These are phyloP conservation scores for Eucommia ulmoides DNA, from an alignment of 257 asterid genomes.

Conservation along the genomic window DNA sequence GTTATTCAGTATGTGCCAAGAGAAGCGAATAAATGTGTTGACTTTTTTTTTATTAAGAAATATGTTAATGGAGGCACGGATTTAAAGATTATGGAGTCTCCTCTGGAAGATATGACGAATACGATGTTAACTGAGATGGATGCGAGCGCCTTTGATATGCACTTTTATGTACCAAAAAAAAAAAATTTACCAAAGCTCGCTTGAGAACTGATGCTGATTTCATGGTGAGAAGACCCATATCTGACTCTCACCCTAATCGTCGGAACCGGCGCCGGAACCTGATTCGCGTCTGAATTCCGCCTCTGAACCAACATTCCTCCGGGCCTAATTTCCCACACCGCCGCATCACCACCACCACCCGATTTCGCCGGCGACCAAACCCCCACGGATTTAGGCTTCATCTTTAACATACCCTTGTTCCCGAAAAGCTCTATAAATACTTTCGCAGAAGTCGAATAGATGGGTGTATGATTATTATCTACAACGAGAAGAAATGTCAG, in stretches of 20 bases:
- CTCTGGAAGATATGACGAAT: too few relatives aligned
- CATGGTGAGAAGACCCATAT: constrained; percentile 50
- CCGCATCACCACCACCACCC: constrained; percentile 18
- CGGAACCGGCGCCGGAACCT: constrained; percentile 25
- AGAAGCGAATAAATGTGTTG: too few relatives aligned
- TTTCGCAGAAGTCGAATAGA: constrained; percentile 3
- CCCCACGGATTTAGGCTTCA: constrained; percentile 41
- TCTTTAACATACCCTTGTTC: constrained; percentile 38
- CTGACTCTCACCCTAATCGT: constrained; percentile 56
- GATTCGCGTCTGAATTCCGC: constrained; percentile 56
- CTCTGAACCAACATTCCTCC: constrained; percentile 91
- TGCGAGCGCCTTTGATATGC: neutral
- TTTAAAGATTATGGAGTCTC: too few relatives aligned
- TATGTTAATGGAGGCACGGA: too few relatives aligned
- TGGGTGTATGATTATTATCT: constrained; percentile 1
- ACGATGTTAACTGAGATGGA: too few relatives aligned
- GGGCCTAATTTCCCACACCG: constrained; percentile 65
- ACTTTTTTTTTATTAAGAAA: too few relatives aligned
- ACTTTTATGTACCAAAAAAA: too few relatives aligned
- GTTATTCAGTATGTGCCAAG: too few relatives aligned
- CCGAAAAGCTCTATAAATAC: constrained; percentile 9
- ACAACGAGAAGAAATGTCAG: constrained; percentile 11
- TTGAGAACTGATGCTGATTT: constrained; percentile 53
- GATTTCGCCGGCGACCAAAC: constrained; percentile 29
- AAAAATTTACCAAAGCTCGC: constrained; percentile 61